phyloP scores from a whole-genome alignment of 768 basidiomycete species.

The Podaxis carcinomalis region DNA sequence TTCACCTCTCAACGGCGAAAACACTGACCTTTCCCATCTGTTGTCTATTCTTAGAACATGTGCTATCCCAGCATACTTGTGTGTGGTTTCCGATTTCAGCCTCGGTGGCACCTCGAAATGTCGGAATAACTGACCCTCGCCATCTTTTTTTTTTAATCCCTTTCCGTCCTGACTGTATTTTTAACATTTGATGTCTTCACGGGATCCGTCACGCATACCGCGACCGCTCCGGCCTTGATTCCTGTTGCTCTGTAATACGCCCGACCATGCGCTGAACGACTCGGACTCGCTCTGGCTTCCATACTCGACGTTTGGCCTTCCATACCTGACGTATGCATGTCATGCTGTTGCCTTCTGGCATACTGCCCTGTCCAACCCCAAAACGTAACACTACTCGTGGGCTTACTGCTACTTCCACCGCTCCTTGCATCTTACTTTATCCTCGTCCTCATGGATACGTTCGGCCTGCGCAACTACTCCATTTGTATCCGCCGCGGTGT shows the following conservation, averaged over 20 bases:
- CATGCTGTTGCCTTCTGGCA: not conserved
- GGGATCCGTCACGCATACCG: not conserved
- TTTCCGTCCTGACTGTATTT: not conserved
- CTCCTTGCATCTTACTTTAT: not conserved
- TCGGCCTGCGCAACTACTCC: not conserved
- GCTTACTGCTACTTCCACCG: not conserved
- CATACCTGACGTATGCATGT: not conserved
- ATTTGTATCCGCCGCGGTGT: not conserved
- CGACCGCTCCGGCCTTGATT: not conserved
- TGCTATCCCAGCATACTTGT: conserved; percentile 58
- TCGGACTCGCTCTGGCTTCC: not conserved
- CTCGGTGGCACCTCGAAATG: not conserved
- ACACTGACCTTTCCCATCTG: not conserved
- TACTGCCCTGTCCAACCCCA: not conserved
- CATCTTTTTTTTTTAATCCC: not conserved
- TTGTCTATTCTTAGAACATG: conserved; percentile 27
- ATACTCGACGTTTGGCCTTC: not conserved
- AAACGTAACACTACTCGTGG: not conserved
- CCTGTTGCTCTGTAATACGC: not conserved
- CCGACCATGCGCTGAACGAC: not conserved
- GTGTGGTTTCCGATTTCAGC: conserved; percentile 17
- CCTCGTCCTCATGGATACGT: not conserved
- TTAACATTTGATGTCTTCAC: not conserved
- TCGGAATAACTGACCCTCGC: not conserved
- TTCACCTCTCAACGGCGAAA: not conserved